Percentiles rank a stretch among this genome's conserved stretches.
Conservation (phyloP, 768 basidiomycete genomes). For the Suillus subalutaceus region DNA sequence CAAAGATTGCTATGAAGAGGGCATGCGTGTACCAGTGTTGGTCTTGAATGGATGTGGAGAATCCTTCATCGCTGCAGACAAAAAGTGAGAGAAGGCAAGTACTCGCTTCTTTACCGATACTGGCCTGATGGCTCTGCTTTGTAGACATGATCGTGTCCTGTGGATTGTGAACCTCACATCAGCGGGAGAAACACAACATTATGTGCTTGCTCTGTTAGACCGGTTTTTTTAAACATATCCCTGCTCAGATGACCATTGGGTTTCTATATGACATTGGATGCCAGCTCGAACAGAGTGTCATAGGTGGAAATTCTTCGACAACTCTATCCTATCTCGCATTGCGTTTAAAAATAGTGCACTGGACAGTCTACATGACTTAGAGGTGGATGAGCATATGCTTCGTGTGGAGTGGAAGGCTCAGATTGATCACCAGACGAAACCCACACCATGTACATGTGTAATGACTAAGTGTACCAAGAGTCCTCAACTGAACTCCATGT, state of each 20-base stretch:
- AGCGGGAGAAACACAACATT: slow-evolving; percentile 26
- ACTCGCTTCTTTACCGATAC: slow-evolving; percentile 20
- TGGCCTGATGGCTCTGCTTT: slow-evolving; percentile 27
- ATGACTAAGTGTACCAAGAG: no score
- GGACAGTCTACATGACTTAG: no score
- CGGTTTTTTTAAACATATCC: slow-evolving; percentile 23
- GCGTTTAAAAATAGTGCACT: slow-evolving; percentile 11
- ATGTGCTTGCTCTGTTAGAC: slow-evolving; percentile 23
- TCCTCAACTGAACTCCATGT: no score
- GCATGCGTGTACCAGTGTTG: slow-evolving; percentile 29
- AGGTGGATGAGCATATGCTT: no score
- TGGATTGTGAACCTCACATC: slow-evolving; percentile 22
- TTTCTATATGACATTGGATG: slow-evolving; percentile 31
- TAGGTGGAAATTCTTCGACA: slow-evolving; percentile 13
- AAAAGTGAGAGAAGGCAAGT: slow-evolving; percentile 22
- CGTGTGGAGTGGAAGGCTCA: no score
- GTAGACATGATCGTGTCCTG: slow-evolving; percentile 24
- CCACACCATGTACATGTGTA: no score
- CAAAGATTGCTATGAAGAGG: slow-evolving; percentile 21
- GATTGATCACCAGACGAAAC: no score
- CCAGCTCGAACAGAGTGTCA: slow-evolving; percentile 23
- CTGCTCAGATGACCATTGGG: slow-evolving; percentile 15
- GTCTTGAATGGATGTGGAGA: slow-evolving; percentile 36
- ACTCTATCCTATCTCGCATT: slow-evolving; percentile 23
- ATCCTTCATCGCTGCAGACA: slow-evolving; percentile 27